Conservation (phyloP, 2,329 filamentous ascomycete species). For the Aspergillus aculeatinus region DNA sequence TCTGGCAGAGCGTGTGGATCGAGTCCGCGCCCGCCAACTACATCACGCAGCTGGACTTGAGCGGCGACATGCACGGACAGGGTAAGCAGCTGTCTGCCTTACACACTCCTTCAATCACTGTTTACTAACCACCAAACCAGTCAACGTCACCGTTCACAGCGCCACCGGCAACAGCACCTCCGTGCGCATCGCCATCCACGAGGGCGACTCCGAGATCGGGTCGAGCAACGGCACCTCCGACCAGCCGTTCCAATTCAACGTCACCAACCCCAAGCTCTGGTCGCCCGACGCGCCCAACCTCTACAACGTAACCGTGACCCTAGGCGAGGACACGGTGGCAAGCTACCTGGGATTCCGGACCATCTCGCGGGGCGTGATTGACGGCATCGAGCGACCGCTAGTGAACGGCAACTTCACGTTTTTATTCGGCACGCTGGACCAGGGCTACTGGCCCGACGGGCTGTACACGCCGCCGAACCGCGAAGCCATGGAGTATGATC, state of each 20-base stretch:
- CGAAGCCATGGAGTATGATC: constrained; percentile 67
- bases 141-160: constrained; percentile 57
- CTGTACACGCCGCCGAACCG: constrained; percentile 63
- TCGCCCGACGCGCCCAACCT: constrained; percentile 62
- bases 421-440: constrained; percentile 67
- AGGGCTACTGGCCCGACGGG: constrained; percentile 71
- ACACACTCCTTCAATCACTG: too few relatives aligned
- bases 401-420: constrained; percentile 70
- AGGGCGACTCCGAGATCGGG: constrained; percentile 44
- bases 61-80: constrained; percentile 56
- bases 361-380: constrained; percentile 55
- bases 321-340: constrained; percentile 54
- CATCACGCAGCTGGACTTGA: constrained; percentile 60
- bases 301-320: constrained; percentile 62
- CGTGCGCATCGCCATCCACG: constrained; percentile 42
- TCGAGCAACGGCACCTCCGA: constrained; percentile 50
- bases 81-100: constrained; percentile 23
- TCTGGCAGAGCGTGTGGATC: constrained; percentile 74
- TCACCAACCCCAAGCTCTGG: constrained; percentile 61
- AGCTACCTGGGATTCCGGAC: constrained; percentile 72
- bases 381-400: constrained; percentile 61
- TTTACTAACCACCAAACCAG: constrained; percentile 32
- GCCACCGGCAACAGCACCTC: constrained; percentile 36
- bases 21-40: constrained; percentile 60
- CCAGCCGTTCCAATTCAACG: constrained; percentile 54